Conservation (phyloP, 768 basidiomycete species). For the Lentinula guzmanii region DNA sequence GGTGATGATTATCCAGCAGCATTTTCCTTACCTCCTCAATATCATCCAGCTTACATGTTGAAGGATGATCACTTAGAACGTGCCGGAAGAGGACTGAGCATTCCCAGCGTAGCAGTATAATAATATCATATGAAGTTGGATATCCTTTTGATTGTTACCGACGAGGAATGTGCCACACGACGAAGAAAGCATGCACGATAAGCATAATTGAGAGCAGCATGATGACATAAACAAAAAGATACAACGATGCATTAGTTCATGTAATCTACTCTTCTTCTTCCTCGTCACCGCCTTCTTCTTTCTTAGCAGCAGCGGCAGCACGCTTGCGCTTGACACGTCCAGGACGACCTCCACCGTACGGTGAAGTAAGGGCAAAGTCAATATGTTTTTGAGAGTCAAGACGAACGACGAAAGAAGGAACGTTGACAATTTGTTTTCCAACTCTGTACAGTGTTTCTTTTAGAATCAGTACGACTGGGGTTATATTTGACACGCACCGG, state of each 20-base stretch:
- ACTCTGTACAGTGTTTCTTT: slow-evolving; percentile 47
- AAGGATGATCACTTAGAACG: slow-evolving; percentile 70
- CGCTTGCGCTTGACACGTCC: slow-evolving; percentile 99
- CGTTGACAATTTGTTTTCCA: slow-evolving; percentile 98
- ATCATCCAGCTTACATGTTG: slow-evolving; percentile 79
- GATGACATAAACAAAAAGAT: background rate
- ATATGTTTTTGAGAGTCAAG: slow-evolving; percentile 99
- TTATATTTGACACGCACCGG: slow-evolving; percentile 49
- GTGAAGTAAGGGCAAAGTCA: slow-evolving; percentile 96
- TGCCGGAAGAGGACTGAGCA: slow-evolving; percentile 51
- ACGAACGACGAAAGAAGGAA: slow-evolving; percentile 97
- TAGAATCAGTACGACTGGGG: background rate
- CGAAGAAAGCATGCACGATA: slow-evolving; percentile 1
- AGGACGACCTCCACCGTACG: slow-evolving; percentile 90
- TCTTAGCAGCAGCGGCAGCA: slow-evolving; percentile 86
- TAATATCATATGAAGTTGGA: background rate
- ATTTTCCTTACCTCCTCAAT: slow-evolving; percentile 20
- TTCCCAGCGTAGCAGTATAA: background rate
- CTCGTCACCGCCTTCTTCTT: slow-evolving; percentile 83
- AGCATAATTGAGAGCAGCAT: slow-evolving; percentile 2
- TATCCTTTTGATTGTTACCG: background rate
- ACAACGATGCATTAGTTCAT: background rate
- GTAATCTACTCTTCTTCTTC: slow-evolving; percentile 78
- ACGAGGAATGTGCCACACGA: too few species aligned
- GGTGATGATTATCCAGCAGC: background rate